Evolutionary conservation across 2,329 filamentous ascomycete genomes (phyloP).

Genomic region (Kalmusia sp.): DNA sequence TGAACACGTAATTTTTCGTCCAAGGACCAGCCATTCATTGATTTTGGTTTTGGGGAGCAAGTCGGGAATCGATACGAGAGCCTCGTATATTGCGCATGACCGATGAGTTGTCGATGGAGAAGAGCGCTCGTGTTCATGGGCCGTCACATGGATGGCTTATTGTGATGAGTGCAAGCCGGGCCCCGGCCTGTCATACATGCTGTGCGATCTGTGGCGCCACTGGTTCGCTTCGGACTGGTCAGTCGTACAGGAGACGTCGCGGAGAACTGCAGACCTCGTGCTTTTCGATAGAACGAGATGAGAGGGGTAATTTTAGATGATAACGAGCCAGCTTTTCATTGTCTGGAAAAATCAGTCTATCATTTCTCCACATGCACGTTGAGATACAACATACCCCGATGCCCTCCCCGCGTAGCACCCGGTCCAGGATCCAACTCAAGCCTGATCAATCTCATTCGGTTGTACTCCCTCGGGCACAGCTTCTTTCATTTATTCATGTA

Average conservation of each 20-base stretch:
- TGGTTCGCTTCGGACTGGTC: constrained; percentile 11
- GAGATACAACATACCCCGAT: not conserved
- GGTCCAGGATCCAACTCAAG: constrained; percentile 12
- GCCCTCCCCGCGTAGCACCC: not conserved
- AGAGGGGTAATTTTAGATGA: not conserved
- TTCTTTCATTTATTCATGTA: constrained; percentile 9
- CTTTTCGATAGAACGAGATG: not conserved
- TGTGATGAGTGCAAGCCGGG: constrained; percentile 20
- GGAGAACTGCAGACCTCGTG: not conserved
- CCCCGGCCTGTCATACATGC: constrained; percentile 34
- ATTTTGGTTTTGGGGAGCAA: not conserved
- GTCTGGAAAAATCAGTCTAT: not conserved
- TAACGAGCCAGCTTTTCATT: not conserved
- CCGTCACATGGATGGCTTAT: constrained; percentile 27
- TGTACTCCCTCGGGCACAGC: not conserved
- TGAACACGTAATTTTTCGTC: constrained; percentile 15
- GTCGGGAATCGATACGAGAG: not conserved
- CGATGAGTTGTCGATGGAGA: constrained; percentile 19
- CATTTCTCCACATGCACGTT: too few relatives aligned
- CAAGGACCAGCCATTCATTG: not conserved
- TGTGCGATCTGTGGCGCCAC: constrained; percentile 28
- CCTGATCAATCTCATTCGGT: not conserved
- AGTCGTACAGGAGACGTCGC: not conserved
- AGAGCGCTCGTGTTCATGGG: constrained; percentile 13
- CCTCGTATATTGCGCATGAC: constrained; percentile 4